These are phyloP conservation scores for Acanthamoeba quina DNA, from an alignment of 208 protist genomes.

Conservation along the genomic window DNA sequence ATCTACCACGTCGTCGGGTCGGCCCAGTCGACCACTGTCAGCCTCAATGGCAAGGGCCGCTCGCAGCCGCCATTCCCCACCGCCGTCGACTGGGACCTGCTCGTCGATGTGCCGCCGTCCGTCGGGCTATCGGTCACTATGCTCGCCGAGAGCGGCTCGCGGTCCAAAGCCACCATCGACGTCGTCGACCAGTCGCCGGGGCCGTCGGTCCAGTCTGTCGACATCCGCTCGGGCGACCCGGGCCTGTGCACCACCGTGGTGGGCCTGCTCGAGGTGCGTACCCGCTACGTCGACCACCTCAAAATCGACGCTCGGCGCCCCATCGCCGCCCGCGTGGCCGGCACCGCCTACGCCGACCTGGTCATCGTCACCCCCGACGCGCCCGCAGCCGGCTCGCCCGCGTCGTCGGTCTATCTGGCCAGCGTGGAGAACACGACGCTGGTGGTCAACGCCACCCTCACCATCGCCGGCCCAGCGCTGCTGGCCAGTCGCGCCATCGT, in stretches of 20 bases:
- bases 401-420: not conserved
- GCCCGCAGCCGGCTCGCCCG: not conserved
- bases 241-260: not conserved
- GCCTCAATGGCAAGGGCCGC: slow-evolving; percentile 15
- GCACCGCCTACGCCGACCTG: slow-evolving; percentile 17
- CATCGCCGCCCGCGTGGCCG: not conserved
- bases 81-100: slow-evolving; percentile 10
- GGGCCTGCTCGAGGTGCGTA: slow-evolving; percentile 36
- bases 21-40: slow-evolving; percentile 1
- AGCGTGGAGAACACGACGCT: slow-evolving; percentile 46
- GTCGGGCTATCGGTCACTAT: not conserved
- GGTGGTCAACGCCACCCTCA: slow-evolving; percentile 25
- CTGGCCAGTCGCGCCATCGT: slow-evolving; percentile 30
- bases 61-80: not conserved
- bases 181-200: not conserved
- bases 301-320: not conserved
- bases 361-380: not conserved
- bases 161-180: not conserved
- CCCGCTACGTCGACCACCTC: not conserved
- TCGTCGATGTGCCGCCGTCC: not conserved
- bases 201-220: not conserved
- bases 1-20: slow-evolving; percentile 49
- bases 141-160: not conserved
- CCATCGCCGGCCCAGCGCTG: not conserved
- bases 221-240: not conserved